A percentile compares a stretch with the other conserved stretches of the same genome.
phyloP scores from a whole-genome alignment of 441 rosid species.

The Rhodomyrtus psidioides region DNA sequence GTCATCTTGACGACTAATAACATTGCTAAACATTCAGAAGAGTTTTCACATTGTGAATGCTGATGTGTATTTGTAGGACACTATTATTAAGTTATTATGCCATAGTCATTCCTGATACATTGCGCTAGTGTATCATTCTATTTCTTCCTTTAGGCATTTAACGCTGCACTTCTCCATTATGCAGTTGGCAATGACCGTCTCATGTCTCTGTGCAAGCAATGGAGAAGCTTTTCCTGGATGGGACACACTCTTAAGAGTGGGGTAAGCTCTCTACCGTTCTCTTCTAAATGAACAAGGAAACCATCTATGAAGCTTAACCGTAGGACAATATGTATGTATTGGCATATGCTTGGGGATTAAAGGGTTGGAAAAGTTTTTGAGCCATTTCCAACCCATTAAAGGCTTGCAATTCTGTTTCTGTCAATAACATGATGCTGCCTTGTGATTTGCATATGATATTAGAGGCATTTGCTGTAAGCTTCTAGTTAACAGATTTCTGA shows the following conservation, averaged over 20 bases:
- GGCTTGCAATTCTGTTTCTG: background rate
- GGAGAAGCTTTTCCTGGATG: slow-evolving; percentile 88
- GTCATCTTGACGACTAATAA: background rate
- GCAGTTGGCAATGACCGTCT: slow-evolving; percentile 68
- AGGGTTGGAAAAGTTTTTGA: background rate
- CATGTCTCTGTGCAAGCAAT: slow-evolving; percentile 69
- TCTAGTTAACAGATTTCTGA: background rate
- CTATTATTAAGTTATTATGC: background rate
- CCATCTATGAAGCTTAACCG: background rate
- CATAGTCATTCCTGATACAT: background rate
- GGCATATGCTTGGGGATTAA: background rate
- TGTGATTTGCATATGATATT: background rate
- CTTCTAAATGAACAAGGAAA: background rate
- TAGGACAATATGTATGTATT: background rate
- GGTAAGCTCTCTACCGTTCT: slow-evolving; percentile 26
- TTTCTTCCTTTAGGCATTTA: background rate
- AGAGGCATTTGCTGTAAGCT: background rate
- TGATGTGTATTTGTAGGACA: background rate
- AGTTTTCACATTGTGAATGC: background rate
- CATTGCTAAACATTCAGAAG: background rate
- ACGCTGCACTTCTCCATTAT: background rate
- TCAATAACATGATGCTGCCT: background rate
- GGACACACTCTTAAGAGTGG: slow-evolving; percentile 71
- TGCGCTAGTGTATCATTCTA: background rate
- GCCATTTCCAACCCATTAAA: background rate